phyloP scores from a whole-genome alignment of 2,329 filamentous ascomycete genomes.

The Berkeleyomyces basicola region DNA sequence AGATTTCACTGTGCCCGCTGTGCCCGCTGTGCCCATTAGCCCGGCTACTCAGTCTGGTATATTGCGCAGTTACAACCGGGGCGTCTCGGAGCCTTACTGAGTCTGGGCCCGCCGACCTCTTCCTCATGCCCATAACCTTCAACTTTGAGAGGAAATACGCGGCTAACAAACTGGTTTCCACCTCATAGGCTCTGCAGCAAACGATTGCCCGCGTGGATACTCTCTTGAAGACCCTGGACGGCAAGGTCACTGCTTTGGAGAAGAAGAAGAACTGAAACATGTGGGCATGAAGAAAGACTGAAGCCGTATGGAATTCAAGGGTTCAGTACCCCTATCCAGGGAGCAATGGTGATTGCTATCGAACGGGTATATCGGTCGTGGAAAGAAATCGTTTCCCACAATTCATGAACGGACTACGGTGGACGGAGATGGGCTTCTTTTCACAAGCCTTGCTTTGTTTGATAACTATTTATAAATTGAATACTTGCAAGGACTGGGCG shows the following conservation, averaged over 20 bases:
- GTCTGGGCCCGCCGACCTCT: neutral
- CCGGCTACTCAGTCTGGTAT: neutral
- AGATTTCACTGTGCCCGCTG: no score
- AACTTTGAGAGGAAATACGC: neutral
- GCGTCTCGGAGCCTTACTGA: neutral
- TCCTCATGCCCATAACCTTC: neutral
- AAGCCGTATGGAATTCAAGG: conserved; percentile 8
- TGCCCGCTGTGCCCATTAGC: no score
- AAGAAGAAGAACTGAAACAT: conserved; percentile 39
- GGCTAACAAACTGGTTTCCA: conserved; percentile 14
- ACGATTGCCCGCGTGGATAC: conserved; percentile 64
- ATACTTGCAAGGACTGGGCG: neutral
- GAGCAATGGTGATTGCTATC: neutral
- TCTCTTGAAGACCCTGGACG: conserved; percentile 61
- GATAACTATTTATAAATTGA: neutral
- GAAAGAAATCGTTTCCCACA: neutral
- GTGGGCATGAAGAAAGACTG: conserved; percentile 47
- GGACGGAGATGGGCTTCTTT: conserved; percentile 3
- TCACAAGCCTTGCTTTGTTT: neutral
- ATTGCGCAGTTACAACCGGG: neutral
- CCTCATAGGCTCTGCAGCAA: conserved; percentile 53
- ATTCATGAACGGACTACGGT: neutral
- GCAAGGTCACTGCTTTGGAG: conserved; percentile 50
- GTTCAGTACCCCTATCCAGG: neutral
- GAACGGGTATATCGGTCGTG: neutral